Evolutionary conservation across 164 flowering plant species (phyloP), one percentile per base, ranked within the genome.

Genomic region (Piper longum): DNA sequence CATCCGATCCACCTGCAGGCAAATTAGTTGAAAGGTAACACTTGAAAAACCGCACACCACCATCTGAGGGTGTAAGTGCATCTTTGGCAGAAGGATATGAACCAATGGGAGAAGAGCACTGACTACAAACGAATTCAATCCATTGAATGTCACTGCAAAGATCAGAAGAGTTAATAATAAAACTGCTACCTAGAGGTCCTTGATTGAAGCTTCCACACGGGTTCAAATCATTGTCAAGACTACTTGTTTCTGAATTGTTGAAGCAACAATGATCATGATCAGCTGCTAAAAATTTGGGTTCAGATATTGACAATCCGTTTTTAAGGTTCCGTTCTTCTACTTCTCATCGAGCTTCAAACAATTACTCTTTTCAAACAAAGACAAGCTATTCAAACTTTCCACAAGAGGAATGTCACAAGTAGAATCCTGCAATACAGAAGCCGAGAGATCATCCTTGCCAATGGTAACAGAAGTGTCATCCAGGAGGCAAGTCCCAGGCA

Each of bases 41-140:
- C 65, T 95, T 95, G 69, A 85, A 85, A 43, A 95, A 67, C 26
- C 91, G 82, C 66, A 95, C 71, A 51, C 97, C 89, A 71, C 78
- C 86, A 80, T 95, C 97, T 54, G 81, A 60, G 17, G 87, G 83
- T 60, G 67, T 71, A 66, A 57, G 6, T 41, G 73, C 75, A 63
- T 68, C 64, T 61, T 44, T 44, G 60, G 4, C 57, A 67, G 70
- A 76, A 44, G 96, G 96, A 63, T 80, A 93, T 36, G 88, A 84
- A 70, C 99, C 97, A 62, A 93, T 71, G 26, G 81, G 71, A 71
- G 78, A 75, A 18, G 86, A 87, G 71, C 99, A 93, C 14, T 78
- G 73, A 36, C 79, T 79, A 64, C 97, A 93, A 9, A 56, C 54
- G 71, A 78, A 78, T 64, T 84, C 81, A 55, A 70, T 63, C 97